Base-by-base conservation (phyloP, 768 basidiomycete species). In the Piloderma croceum region DNA sequence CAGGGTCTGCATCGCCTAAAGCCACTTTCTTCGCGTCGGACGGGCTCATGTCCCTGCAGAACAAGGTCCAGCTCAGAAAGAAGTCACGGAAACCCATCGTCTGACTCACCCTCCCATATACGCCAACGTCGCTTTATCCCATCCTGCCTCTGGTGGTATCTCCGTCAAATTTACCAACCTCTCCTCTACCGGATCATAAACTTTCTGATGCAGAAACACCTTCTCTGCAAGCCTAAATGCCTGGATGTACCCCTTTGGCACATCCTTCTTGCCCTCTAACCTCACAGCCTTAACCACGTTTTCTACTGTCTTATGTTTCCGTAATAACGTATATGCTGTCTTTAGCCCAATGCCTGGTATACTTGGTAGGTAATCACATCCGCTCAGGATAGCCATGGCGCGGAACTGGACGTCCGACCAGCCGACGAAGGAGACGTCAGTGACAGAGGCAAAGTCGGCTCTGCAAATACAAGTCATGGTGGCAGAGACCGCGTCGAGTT, bases 381-480 rank as follows among this genome's bases (percentile, higher is more conserved):
- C 91, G 46, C 85, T 88, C 40, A 94, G 68, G 58, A 94, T 92
- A 3, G 90, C 84, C 90, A 94, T 96, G 29, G 86, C 73, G 18
- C 94, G 77, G 56, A 98, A 97, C 60, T 96, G 86, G 7, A 69
- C 65, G 53, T 94, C 90, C 18, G 84, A 79, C 93, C 92, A 97
- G 12, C 90, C 89, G 34, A 78, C 63, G 44, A 98, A 77, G 19
- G 88, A 84, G 52, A 90, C 81, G 12, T 63, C 60, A 17, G 69
- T 64, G 36, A 83, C 71, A 20, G 72, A 70, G 7, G 72, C 81
- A 54, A 90, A 89, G 57, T 86, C 77, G 29, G 64, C 62, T 22
- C 83, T 76, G 12, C 74, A 76, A 49, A 90, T 81, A 37, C 71
- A 76, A 10, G 74, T 69, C 46, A 85, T 76, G n/a, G 79, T 81